These are phyloP conservation scores for Solanum chiquidenum DNA, from an alignment of 257 asterid genomes.

Conservation along the genomic window DNA sequence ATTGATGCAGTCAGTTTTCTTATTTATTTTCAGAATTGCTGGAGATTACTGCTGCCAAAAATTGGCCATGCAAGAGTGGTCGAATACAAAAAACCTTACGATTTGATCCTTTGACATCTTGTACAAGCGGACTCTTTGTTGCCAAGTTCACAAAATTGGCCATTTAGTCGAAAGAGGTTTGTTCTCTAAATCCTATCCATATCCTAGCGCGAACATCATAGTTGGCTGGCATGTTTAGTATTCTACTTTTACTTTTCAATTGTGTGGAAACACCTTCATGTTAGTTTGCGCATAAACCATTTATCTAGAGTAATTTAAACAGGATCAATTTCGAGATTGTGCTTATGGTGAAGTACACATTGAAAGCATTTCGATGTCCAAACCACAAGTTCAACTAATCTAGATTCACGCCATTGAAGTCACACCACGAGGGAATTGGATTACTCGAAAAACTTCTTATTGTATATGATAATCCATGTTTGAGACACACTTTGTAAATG, in stretches of 20 bases:
- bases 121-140: conserved; percentile 77
- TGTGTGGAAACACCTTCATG: not conserved
- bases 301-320: not conserved
- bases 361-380: not conserved
- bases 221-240: not conserved
- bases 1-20: not conserved
- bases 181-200: not conserved
- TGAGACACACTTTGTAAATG: not conserved
- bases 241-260: not conserved
- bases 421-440: not conserved
- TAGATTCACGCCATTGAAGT: not conserved
- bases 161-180: conserved; percentile 6
- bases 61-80: conserved; percentile 73
- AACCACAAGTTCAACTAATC: not conserved
- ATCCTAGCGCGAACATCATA: not conserved
- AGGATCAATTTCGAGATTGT: not conserved
- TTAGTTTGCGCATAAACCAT: not conserved
- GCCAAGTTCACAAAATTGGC: conserved; percentile 71
- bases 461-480: not conserved
- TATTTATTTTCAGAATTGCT: conserved; percentile 44
- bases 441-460: not conserved
- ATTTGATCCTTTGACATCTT: conserved; percentile 69
- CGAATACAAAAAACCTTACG: conserved; percentile 53
- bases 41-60: conserved; percentile 52
- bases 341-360: not conserved